Conservation (phyloP, 192 early-diverging fungal species). For the Coemansia sp. region DNA sequence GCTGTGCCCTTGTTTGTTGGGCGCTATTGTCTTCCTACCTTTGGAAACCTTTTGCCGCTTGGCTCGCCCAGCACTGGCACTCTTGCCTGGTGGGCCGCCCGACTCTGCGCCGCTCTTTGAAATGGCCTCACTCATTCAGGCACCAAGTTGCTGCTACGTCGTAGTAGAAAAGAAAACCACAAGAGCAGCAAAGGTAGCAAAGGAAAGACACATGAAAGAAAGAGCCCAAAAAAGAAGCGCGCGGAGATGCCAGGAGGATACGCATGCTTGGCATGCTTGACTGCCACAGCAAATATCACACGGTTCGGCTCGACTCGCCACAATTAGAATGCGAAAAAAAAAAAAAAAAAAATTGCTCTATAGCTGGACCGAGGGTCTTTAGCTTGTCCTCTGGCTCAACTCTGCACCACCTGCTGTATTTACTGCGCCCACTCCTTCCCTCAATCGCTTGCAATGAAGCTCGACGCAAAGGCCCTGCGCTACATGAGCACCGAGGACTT, state of each 20-base stretch:
- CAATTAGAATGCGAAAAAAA: no score
- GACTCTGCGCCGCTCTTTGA: neutral
- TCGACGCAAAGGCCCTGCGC: conserved; percentile 90
- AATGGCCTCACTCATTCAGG: neutral
- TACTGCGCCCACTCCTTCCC: neutral
- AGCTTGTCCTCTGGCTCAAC: conserved; percentile 5
- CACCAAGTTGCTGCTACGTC: neutral
- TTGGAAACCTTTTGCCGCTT: conserved; percentile 52
- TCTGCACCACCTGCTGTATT: neutral
- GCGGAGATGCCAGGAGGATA: no score
- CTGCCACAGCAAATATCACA: no score
- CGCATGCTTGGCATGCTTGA: no score
- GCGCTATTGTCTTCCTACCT: conserved; percentile 19
- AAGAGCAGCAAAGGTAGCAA: neutral
- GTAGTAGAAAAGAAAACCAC: neutral
- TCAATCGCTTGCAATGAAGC: conserved; percentile 70
- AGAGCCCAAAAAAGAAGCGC: neutral
- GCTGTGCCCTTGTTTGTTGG: neutral
- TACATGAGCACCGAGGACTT: conserved; percentile 95
- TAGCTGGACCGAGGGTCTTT: neutral
- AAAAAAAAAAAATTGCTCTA: no score
- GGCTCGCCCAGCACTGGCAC: conserved; percentile 15
- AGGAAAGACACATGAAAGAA: neutral
- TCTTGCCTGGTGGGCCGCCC: conserved; percentile 7
- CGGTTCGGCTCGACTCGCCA: no score